phyloP scores from a whole-genome alignment of 2,329 filamentous ascomycete species.

The Beauveria bassiana region DNA sequence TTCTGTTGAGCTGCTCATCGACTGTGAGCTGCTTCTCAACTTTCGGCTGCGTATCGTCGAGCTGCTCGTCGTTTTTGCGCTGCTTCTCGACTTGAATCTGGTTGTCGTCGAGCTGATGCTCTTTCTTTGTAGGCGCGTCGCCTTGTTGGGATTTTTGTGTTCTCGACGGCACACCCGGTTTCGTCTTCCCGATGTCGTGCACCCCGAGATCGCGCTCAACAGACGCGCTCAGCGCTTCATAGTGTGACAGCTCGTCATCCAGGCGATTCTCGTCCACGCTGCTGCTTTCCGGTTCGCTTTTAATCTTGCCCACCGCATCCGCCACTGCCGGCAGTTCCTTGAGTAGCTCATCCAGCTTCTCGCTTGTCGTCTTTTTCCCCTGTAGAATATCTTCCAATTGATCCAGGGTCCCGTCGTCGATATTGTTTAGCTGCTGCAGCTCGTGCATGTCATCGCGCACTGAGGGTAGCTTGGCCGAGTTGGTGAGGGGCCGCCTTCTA shows the following conservation, averaged over 20 bases:
- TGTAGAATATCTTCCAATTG: constrained; percentile 45
- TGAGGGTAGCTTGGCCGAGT: constrained; percentile 45
- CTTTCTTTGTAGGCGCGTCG: no score
- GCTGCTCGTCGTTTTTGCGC: background rate
- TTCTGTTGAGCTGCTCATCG: background rate
- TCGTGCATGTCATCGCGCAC: constrained; percentile 49
- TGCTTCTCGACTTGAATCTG: background rate
- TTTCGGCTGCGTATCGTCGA: background rate
- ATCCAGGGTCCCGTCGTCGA: constrained; percentile 54
- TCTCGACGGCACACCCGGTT: background rate
- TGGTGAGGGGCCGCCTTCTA: constrained; percentile 38
- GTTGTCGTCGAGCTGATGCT: background rate
- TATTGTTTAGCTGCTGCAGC: constrained; percentile 43
- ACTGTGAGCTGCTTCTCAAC: background rate
- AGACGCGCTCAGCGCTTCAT: constrained; percentile 6
- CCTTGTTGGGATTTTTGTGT: background rate
- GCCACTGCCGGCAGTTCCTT: constrained; percentile 17
- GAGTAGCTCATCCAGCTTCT: constrained; percentile 19
- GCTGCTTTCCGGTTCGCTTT: background rate
- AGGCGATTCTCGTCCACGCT: background rate
- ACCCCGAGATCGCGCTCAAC: constrained; percentile 4
- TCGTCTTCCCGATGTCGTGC: background rate
- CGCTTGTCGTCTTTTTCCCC: constrained; percentile 25
- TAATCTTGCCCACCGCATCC: background rate
- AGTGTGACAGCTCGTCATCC: constrained; percentile 7